A percentile compares a stretch with the other conserved stretches of the same genome.
Evolutionary conservation across 768 basidiomycete genomes (phyloP).

Genomic region (Lactarius sp.): DNA sequence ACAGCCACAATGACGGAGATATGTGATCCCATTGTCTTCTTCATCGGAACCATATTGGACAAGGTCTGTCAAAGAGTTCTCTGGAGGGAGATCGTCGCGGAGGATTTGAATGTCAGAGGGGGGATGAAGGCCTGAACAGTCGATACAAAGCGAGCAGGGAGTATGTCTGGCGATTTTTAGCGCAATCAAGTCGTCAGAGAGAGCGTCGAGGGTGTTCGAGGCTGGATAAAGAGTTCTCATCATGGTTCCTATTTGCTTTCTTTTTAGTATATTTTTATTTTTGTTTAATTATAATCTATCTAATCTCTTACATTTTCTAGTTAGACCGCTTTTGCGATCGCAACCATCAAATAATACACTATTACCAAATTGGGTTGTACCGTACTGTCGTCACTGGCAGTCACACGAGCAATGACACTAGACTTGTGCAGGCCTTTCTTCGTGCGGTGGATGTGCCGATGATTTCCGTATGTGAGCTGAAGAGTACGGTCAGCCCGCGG

Average conservation of each 20-base stretch:
- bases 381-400: too few species aligned
- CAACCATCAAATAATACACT: too few species aligned
- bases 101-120: conserved; percentile 52
- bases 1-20: conserved; percentile 61
- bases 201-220: conserved; percentile 45
- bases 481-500: too few species aligned
- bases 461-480: too few species aligned
- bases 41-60: conserved; percentile 70
- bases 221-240: conserved; percentile 71
- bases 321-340: too few species aligned
- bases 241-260: conserved; percentile 10
- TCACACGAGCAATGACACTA: too few species aligned
- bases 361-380: too few species aligned
- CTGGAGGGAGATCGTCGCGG: conserved; percentile 43
- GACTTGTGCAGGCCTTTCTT: too few species aligned
- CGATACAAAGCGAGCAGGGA: conserved; percentile 56
- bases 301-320: not conserved
- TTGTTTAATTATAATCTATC: conserved; percentile 2
- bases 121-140: conserved; percentile 72
- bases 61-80: conserved; percentile 48
- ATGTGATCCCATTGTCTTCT: conserved; percentile 48
- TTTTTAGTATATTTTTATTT: not conserved
- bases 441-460: too few species aligned
- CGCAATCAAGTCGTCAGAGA: conserved; percentile 47
- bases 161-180: conserved; percentile 85